Evolutionary conservation across 441 rosid genomes (phyloP).

Genomic region (Francoa sonchifolia): DNA sequence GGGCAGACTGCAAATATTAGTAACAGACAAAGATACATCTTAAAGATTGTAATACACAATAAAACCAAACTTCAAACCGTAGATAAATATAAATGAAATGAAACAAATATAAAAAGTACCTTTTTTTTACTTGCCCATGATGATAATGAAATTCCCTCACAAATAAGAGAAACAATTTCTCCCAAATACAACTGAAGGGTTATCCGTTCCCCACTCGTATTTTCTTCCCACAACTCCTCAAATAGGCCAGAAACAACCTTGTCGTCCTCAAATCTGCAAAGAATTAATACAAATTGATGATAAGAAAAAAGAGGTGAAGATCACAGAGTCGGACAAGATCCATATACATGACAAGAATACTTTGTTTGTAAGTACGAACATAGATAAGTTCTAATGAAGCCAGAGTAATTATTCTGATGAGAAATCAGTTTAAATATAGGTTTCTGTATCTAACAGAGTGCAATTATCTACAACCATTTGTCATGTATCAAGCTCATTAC

Average conservation of each 20-base stretch:
- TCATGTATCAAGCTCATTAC: no score
- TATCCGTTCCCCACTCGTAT: slow-evolving; percentile 70
- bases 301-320: no score
- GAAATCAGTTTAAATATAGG: no score
- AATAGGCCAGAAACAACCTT: slow-evolving; percentile 63
- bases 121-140: slow-evolving; percentile 90
- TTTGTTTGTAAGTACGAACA: no score
- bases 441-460: no score
- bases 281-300: no score
- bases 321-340: no score
- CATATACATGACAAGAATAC: no score
- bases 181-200: slow-evolving; percentile 68
- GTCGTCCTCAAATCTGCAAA: slow-evolving; percentile 90
- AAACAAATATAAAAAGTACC: slow-evolving; percentile 25
- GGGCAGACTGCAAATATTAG: slow-evolving; percentile 53
- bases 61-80: slow-evolving; percentile 4
- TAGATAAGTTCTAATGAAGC: no score
- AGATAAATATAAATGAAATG: slow-evolving; percentile 5
- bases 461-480: no score
- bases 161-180: slow-evolving; percentile 72
- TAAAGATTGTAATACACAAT: neutral
- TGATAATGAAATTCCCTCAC: slow-evolving; percentile 64
- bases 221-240: slow-evolving; percentile 98
- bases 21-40: slow-evolving; percentile 9
- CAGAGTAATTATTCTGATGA: no score